These are phyloP conservation scores for Penicillium sp. DNA, from an alignment of 2,329 filamentous ascomycete species.

Conservation along the genomic window DNA sequence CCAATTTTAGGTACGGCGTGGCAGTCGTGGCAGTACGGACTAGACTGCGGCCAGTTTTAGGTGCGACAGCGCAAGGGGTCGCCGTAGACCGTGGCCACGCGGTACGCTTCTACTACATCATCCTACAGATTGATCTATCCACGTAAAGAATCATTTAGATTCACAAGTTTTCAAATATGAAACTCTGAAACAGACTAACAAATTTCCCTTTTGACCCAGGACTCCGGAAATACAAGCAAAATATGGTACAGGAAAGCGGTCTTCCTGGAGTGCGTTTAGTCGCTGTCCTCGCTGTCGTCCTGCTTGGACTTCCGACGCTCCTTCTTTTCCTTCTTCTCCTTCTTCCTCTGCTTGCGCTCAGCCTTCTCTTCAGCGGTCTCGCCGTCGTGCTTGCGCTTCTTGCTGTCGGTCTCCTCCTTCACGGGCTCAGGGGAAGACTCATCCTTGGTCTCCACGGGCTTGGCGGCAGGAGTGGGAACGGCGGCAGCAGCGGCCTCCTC, in stretches of 20 bases:
- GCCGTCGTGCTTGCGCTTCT: slow-evolving; percentile 60
- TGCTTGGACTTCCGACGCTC: slow-evolving; percentile 81
- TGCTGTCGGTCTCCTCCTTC: slow-evolving; percentile 49
- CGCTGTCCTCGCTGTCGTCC: slow-evolving; percentile 65
- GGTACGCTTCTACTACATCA: not conserved
- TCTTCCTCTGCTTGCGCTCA: slow-evolving; percentile 55
- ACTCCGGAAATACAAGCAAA: slow-evolving; percentile 38
- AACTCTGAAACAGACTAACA: slow-evolving; percentile 30
- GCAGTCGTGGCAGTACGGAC: too few species aligned
- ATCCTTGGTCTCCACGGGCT: slow-evolving; percentile 15
- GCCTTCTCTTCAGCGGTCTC: slow-evolving; percentile 53
- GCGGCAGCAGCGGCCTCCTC: slow-evolving; percentile 50
- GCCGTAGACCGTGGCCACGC: too few species aligned
- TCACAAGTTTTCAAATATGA: slow-evolving; percentile 22
- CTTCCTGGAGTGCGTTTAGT: slow-evolving; percentile 36
- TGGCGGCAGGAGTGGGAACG: slow-evolving; percentile 33
- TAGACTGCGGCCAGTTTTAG: too few species aligned
- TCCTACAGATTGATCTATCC: slow-evolving; percentile 1
- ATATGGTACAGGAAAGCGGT: slow-evolving; percentile 45
- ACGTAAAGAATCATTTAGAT: slow-evolving; percentile 8
- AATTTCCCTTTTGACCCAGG: slow-evolving; percentile 41
- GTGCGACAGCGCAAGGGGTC: too few species aligned
- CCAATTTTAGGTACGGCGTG: too few species aligned
- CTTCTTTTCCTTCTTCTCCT: slow-evolving; percentile 58
- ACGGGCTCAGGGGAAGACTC: slow-evolving; percentile 26